These are phyloP conservation scores for Diplodia seriata DNA, from an alignment of 2,329 filamentous ascomycete species.

Conservation along the genomic window DNA sequence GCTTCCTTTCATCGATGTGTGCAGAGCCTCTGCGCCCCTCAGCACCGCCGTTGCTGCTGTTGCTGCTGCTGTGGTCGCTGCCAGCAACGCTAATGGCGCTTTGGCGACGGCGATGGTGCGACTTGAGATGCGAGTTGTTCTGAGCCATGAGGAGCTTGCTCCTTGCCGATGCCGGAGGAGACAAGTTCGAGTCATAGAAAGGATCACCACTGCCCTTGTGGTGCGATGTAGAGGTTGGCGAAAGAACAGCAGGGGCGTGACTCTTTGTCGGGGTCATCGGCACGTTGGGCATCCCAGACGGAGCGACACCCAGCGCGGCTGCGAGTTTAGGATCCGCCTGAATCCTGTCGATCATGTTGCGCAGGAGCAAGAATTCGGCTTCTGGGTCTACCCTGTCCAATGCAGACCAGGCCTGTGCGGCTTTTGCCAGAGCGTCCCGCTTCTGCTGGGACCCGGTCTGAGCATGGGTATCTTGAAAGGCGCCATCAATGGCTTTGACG, in stretches of 20 bases:
- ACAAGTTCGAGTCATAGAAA: constrained; percentile 5
- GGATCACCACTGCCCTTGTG: constrained; percentile 41
- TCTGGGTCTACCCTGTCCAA: constrained; percentile 90
- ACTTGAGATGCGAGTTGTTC: constrained; percentile 84
- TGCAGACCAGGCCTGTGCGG: constrained; percentile 84
- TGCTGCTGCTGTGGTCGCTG: constrained; percentile 31
- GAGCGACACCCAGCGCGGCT: constrained; percentile 51
- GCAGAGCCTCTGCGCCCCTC: constrained; percentile 35
- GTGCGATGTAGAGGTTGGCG: constrained; percentile 38
- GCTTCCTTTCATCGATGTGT: constrained; percentile 58
- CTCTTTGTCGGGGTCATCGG: constrained; percentile 7
- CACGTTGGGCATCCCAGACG: constrained; percentile 35
- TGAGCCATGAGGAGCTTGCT: constrained; percentile 77
- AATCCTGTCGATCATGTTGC: constrained; percentile 75
- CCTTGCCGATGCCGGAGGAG: constrained; percentile 3
- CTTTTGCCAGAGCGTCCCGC: constrained; percentile 79
- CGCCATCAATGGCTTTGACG: constrained; percentile 79
- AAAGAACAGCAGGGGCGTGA: constrained; percentile 21
- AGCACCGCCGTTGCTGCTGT: constrained; percentile 8
- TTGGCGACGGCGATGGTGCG: constrained; percentile 64
- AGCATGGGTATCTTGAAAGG: constrained; percentile 85
- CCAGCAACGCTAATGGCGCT: constrained; percentile 40
- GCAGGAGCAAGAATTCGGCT: constrained; percentile 84
- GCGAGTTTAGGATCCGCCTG: constrained; percentile 72
- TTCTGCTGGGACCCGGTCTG: constrained; percentile 74